Evolutionary conservation across 208 protist genomes (phyloP).

Genomic region (Leishmania amazonensis): DNA sequence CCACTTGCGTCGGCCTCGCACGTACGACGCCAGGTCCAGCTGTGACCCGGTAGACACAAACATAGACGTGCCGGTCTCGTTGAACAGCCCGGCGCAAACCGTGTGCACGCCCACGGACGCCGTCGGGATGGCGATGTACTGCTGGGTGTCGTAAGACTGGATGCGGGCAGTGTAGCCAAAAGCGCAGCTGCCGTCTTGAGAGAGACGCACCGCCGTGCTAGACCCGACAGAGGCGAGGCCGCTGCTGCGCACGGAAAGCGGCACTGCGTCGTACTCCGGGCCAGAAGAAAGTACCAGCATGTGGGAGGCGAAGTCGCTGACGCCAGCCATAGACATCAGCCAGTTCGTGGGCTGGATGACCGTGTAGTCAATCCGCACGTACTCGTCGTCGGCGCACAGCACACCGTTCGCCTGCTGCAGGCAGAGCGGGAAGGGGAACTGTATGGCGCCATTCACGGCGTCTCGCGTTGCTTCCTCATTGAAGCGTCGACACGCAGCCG

Average conservation of each 20-base stretch:
- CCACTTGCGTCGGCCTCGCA: conserved; percentile 38
- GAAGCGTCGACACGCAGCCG: conserved; percentile 24
- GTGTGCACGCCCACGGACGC: conserved; percentile 36
- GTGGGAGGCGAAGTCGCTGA: conserved; percentile 17
- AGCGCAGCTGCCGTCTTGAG: conserved; percentile 38
- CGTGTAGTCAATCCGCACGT: conserved; percentile 68
- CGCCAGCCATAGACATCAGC: conserved; percentile 42
- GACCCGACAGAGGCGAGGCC: conserved; percentile 4
- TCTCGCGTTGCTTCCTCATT: conserved; percentile 32
- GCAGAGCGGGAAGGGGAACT: conserved; percentile 36
- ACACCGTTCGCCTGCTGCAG: conserved; percentile 45
- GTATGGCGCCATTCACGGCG: conserved; percentile 33
- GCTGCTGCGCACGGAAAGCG: conserved; percentile 19
- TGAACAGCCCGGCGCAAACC: conserved; percentile 42
- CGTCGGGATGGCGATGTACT: conserved; percentile 32
- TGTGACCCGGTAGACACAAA: conserved; percentile 39
- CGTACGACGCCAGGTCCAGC: conserved; percentile 34
- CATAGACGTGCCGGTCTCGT: conserved; percentile 27
- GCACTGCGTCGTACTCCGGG: conserved; percentile 33
- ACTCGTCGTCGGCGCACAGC: conserved; percentile 45
- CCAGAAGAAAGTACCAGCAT: conserved; percentile 43
- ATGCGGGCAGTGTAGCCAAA: conserved; percentile 35
- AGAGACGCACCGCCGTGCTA: conserved; percentile 37
- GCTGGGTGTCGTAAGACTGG: conserved; percentile 16
- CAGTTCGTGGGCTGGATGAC: conserved; percentile 39